Evolutionary conservation across 768 basidiomycete genomes (phyloP).

Genomic region (Piloderma croceum): DNA sequence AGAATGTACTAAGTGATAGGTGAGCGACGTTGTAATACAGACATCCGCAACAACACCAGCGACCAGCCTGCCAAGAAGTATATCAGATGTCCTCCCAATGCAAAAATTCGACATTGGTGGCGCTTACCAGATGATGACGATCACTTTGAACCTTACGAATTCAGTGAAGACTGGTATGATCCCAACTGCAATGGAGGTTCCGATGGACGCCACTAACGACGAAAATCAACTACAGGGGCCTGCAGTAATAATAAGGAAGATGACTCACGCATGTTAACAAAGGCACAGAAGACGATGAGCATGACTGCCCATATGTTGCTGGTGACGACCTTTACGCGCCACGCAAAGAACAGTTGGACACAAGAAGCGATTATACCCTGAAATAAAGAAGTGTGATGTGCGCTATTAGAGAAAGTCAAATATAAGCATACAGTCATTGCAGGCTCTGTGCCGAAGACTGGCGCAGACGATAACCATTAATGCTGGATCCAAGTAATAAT

Average conservation of each 20-base stretch:
- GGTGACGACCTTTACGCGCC: conserved; percentile 34
- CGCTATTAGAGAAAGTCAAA: neutral
- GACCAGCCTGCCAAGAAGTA: too few relatives aligned
- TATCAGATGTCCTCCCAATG: too few relatives aligned
- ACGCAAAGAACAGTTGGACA: conserved; percentile 37
- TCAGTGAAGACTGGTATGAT: conserved; percentile 22
- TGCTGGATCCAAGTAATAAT: neutral
- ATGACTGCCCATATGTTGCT: conserved; percentile 21
- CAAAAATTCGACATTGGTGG: too few relatives aligned
- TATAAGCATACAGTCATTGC: conserved; percentile 17
- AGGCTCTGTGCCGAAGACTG: conserved; percentile 24
- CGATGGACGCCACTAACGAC: conserved; percentile 24
- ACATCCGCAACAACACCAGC: conserved; percentile 45
- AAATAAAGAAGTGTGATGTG: neutral
- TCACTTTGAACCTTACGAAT: conserved; percentile 25
- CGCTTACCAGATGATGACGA: conserved; percentile 36
- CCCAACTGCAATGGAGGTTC: conserved; percentile 23
- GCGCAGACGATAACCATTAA: neutral
- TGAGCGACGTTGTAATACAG: conserved; percentile 40
- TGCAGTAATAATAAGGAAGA: neutral
- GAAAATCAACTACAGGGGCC: conserved; percentile 1
- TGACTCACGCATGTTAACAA: conserved; percentile 30
- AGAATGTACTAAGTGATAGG: conserved; percentile 35
- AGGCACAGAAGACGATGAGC: conserved; percentile 23
- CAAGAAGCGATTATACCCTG: conserved; percentile 30